Percentiles rank a stretch among this genome's conserved stretches.
Evolutionary conservation across 1,284 basidiomycete genomes (phyloP).

Genomic region (Ceratobasidium sp.): DNA sequence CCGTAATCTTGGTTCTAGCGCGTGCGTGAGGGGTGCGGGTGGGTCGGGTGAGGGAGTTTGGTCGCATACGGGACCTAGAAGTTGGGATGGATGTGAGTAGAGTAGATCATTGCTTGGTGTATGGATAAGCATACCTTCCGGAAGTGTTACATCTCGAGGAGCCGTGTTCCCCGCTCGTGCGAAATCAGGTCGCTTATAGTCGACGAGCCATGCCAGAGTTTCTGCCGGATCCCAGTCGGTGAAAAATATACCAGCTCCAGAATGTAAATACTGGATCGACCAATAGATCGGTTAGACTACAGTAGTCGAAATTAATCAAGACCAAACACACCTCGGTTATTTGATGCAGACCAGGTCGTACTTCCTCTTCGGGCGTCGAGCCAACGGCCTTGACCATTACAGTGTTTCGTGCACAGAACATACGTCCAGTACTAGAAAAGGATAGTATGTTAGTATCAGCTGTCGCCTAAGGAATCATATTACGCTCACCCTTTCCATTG

Average conservation of each 20-base stretch:
- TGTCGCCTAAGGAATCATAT: constrained; percentile 5
- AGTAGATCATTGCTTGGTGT: not conserved
- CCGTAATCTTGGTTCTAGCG: constrained; percentile 95
- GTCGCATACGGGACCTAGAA: constrained; percentile 62
- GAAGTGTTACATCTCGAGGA: constrained; percentile 80
- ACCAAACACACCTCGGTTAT: constrained; percentile 76
- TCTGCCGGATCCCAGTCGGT: constrained; percentile 90
- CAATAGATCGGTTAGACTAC: constrained; percentile 24
- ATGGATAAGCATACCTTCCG: constrained; percentile 63
- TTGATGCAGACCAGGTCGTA: constrained; percentile 82
- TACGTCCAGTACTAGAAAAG: constrained; percentile 77
- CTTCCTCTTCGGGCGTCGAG: constrained; percentile 87
- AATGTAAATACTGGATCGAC: constrained; percentile 34
- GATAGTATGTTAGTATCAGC: constrained; percentile 5
- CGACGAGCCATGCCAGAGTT: constrained; percentile 94
- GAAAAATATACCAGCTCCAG: constrained; percentile 86
- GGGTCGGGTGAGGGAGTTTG: constrained; percentile 75
- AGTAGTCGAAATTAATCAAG: constrained; percentile 3
- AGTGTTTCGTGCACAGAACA: constrained; percentile 93
- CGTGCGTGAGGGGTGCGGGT: constrained; percentile 92
- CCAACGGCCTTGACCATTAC: constrained; percentile 99
- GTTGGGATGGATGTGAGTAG: not conserved
- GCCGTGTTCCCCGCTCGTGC: constrained; percentile 90
- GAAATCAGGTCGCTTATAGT: constrained; percentile 92
- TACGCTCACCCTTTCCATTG: constrained; percentile 90